Conservation (phyloP, 2,329 filamentous ascomycete species). For the Penicillium capsulatum region DNA sequence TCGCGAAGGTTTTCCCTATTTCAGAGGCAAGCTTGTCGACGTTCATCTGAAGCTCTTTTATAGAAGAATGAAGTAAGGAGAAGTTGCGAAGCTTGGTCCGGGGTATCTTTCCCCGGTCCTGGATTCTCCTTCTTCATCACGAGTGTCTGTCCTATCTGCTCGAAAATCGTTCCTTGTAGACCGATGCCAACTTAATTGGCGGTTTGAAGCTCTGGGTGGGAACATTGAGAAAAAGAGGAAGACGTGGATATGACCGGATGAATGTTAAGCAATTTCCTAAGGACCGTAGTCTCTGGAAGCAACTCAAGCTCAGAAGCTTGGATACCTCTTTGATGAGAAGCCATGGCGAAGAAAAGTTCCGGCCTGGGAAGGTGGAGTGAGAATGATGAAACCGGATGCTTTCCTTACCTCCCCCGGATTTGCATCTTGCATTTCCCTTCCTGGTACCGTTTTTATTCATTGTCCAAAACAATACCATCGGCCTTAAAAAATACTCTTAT, state of each 20-base stretch:
- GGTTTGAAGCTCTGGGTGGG: constrained; percentile 3
- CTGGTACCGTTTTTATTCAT: no score
- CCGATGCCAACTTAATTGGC: constrained; percentile 11
- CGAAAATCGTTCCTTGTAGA: constrained; percentile 10
- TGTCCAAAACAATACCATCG: no score
- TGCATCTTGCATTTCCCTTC: no score
- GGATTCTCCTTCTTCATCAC: constrained; percentile 10
- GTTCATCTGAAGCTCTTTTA: constrained; percentile 6
- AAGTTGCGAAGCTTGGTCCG: constrained; percentile 7
- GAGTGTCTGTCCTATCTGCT: constrained; percentile 3
- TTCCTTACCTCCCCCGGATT: no score
- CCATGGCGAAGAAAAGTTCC: no score
- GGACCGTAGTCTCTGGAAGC: neutral
- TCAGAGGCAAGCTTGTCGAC: constrained; percentile 2
- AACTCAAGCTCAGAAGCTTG: constrained; percentile 4
- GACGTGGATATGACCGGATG: constrained; percentile 3
- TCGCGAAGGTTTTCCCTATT: constrained; percentile 12
- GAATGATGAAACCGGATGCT: no score
- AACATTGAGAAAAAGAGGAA: constrained; percentile 5
- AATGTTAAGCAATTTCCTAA: constrained; percentile 4
- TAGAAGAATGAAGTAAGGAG: constrained; percentile 5
- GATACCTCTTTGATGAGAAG: no score
- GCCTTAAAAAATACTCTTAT: no score
- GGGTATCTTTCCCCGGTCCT: constrained; percentile 4
- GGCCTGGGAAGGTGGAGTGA: no score